phyloP scores from a whole-genome alignment of 2,329 filamentous ascomycete genomes.

The Colletotrichum sansevieriae region DNA sequence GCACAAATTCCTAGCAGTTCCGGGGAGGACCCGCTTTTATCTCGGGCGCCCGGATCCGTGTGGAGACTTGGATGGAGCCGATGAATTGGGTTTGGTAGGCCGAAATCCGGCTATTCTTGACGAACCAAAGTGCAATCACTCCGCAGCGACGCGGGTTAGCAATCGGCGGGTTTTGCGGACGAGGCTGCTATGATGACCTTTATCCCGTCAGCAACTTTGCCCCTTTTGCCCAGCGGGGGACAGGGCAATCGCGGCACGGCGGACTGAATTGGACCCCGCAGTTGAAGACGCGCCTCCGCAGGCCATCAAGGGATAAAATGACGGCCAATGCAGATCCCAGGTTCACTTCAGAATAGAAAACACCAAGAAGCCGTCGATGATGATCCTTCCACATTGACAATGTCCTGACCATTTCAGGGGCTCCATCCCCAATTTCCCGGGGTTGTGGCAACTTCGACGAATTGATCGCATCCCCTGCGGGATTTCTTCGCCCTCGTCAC shows the following conservation, averaged over 20 bases:
- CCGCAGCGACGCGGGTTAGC: too few species aligned
- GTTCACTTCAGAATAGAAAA: neutral
- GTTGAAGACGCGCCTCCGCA: neutral
- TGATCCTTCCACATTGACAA: too few species aligned
- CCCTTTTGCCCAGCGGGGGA: conserved; percentile 3
- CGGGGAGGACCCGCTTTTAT: neutral
- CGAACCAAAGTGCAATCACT: too few species aligned
- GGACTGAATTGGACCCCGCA: conserved; percentile 4
- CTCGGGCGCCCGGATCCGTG: neutral
- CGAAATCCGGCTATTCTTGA: too few species aligned
- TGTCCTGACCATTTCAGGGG: neutral
- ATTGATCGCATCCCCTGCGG: conserved; percentile 7
- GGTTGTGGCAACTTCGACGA: too few species aligned
- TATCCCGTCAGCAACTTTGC: neutral
- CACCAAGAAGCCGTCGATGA: neutral
- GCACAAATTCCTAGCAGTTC: neutral
- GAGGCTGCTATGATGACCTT: neutral
- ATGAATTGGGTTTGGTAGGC: too few species aligned
- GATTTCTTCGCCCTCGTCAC: neutral
- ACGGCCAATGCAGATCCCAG: neutral
- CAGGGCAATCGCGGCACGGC: neutral
- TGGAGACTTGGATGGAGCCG: too few species aligned
- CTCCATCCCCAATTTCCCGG: conserved; percentile 14
- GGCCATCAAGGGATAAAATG: conserved; percentile 7
- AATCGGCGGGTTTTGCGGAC: too few species aligned